Conservation (phyloP, 805 yeast genomes). For the Cephaloascus albidus region DNA sequence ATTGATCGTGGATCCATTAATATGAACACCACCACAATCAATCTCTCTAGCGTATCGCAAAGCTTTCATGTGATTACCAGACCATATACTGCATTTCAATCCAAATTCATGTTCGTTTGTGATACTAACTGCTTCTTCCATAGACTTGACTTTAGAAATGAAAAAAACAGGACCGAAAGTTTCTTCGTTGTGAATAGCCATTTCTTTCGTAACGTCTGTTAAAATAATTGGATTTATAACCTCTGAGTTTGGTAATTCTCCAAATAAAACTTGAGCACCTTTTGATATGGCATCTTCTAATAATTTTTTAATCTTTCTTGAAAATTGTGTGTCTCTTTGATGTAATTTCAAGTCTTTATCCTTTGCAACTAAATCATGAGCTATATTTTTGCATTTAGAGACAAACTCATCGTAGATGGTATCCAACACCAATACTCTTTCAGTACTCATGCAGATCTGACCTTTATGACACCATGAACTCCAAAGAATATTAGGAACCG, state of each 20-base stretch:
- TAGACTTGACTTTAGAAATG: constrained; percentile 14
- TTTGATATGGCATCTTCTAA: constrained; percentile 24
- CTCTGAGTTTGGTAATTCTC: constrained; percentile 5
- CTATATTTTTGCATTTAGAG: constrained; percentile 8
- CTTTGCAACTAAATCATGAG: constrained; percentile 6
- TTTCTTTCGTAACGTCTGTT: constrained; percentile 16
- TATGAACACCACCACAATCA: constrained; percentile 31
- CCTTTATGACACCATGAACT: constrained; percentile 34
- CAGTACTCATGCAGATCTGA: constrained; percentile 40
- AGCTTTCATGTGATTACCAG: constrained; percentile 21
- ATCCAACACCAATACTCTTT: constrained; percentile 25
- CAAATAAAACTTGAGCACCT: constrained; percentile 24
- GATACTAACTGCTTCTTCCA: constrained; percentile 8
- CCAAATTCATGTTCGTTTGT: constrained; percentile 24
- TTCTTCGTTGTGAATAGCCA: constrained; percentile 21
- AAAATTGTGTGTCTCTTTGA: constrained; percentile 19
- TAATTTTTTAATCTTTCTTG: constrained; percentile 11
- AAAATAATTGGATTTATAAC: constrained; percentile 20
- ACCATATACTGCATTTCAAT: constrained; percentile 33
- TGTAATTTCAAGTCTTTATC: constrained; percentile 12
- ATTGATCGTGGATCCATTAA: constrained; percentile 19
- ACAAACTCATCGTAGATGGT: constrained; percentile 19
- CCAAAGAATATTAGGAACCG: constrained; percentile 18
- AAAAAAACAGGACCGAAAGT: constrained; percentile 34
- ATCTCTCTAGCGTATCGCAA: constrained; percentile 20